phyloP scores from a whole-genome alignment of 441 rosid genomes.

The Macaranga tanarius region DNA sequence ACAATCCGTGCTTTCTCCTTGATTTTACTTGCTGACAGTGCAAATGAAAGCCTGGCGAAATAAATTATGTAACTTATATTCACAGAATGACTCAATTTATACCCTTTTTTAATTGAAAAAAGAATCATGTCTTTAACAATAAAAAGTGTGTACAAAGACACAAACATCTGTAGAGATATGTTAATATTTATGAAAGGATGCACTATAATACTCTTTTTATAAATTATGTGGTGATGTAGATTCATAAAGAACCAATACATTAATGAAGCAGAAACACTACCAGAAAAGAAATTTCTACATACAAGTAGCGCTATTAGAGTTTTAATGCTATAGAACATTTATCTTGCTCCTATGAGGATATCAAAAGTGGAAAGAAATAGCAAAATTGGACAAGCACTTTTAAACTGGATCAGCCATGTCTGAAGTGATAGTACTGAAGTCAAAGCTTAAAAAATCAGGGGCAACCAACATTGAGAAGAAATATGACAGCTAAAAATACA shows the following conservation, averaged over 20 bases:
- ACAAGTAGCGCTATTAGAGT: background rate
- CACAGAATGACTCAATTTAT: background rate
- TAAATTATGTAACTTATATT: background rate
- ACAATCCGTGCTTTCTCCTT: slow-evolving; percentile 89
- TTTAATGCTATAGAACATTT: background rate
- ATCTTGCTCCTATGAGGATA: background rate
- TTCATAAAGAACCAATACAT: background rate
- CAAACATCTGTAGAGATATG: background rate
- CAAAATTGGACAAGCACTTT: too few relatives aligned
- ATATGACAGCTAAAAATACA: too few relatives aligned
- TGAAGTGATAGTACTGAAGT: too few relatives aligned
- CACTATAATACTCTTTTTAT: background rate
- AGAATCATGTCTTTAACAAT: background rate
- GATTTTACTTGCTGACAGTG: slow-evolving; percentile 68
- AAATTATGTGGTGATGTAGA: background rate
- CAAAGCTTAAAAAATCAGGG: too few relatives aligned
- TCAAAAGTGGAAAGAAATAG: too few relatives aligned
- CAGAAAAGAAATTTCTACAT: background rate
- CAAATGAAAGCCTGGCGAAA: slow-evolving; percentile 75
- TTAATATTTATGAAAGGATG: background rate
- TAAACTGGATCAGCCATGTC: too few relatives aligned
- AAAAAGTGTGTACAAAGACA: background rate
- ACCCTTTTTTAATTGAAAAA: background rate
- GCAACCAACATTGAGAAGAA: too few relatives aligned
- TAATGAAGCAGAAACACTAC: background rate